Evolutionary conservation across 2,329 filamentous ascomycete genomes (phyloP).

Genomic region (Penicillium brasilianum): DNA sequence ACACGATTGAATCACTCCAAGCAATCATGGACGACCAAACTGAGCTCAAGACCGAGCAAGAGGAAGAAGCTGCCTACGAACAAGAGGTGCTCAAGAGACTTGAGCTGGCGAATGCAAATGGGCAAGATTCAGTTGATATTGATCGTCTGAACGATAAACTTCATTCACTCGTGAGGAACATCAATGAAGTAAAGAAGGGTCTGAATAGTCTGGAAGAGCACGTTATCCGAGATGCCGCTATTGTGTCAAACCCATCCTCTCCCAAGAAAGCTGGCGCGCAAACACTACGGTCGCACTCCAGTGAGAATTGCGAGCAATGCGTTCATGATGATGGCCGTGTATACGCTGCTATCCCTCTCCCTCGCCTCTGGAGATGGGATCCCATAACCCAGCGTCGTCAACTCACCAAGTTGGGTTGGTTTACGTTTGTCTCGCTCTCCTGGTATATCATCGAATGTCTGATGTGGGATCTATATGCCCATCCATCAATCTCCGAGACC

Average conservation of each 20-base stretch:
- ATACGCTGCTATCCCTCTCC: slow-evolving; percentile 42
- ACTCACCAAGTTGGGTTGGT: slow-evolving; percentile 46
- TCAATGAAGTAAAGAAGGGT: slow-evolving; percentile 48
- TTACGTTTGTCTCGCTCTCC: slow-evolving; percentile 46
- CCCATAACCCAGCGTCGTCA: slow-evolving; percentile 36
- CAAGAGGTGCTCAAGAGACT: slow-evolving; percentile 36
- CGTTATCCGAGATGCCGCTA: slow-evolving; percentile 35
- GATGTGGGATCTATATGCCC: slow-evolving; percentile 59
- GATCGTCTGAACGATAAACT: slow-evolving; percentile 48
- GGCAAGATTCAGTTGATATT: slow-evolving; percentile 36
- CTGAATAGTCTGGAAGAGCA: slow-evolving; percentile 47
- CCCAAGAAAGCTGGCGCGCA: slow-evolving; percentile 20
- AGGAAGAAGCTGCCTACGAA: slow-evolving; percentile 41
- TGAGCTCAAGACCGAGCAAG: slow-evolving; percentile 35
- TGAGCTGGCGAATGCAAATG: slow-evolving; percentile 24
- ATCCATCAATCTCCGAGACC: slow-evolving; percentile 53
- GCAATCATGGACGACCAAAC: slow-evolving; percentile 44
- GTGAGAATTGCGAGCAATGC: slow-evolving; percentile 26
- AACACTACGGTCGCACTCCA: slow-evolving; percentile 13
- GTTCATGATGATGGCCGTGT: slow-evolving; percentile 31
- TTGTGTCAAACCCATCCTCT: slow-evolving; percentile 23
- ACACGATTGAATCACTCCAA: slow-evolving; percentile 53
- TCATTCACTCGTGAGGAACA: slow-evolving; percentile 45
- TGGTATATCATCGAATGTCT: slow-evolving; percentile 58
- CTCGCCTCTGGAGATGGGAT: slow-evolving; percentile 43